Evolutionary conservation across 306 rosid genomes (phyloP), one percentile per base, ranked within the genome.

Genomic region (Castanea crenata): DNA sequence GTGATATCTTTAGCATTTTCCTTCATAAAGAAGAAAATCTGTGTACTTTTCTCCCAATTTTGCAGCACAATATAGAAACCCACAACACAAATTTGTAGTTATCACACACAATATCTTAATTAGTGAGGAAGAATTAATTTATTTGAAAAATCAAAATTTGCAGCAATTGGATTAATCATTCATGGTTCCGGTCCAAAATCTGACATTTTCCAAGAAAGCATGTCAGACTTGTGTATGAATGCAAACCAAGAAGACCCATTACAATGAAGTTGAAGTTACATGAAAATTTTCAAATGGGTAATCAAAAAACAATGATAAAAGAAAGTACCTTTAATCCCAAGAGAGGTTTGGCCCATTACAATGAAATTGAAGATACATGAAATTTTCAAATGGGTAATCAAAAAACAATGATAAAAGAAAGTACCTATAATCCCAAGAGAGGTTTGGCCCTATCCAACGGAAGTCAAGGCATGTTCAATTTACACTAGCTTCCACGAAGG

Each of bases 381-480:
- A 25, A 25, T 25, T 25, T 25, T 31, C 20, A 27, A 14, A 31
- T 63, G 69, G 41, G 41, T 13, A 63, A n/a, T 15, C 44, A 5
- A 11, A 64, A 31, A 29, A 15, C 2, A 15, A 57, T 13, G 70
- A 5, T 44, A 44, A 12, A 21, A 59, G 55, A 76, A 63, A 14
- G 1, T 71, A 92, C 98, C 99, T 87, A 93, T 95, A 83, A 95
- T 95, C 31, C 99, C 99, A n/a, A 93, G 88, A 57, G 99, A 95
- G 10, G 99, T 95, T 86, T 95, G 99, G 71, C 98, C 98, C 35
- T 98, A 95, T 19, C 96, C 99, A 61, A 93, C 97, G 34, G 97
- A 96, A 7, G 99, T 95, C 84, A 95, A 86, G 38, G 98, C 98
- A 87, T 95, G 99, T 65, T 95, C 99, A 90, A 95, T 95, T 92